phyloP scores from a whole-genome alignment of 1,139 yeast species.

The Nakaseomyces uthaithaninus region DNA sequence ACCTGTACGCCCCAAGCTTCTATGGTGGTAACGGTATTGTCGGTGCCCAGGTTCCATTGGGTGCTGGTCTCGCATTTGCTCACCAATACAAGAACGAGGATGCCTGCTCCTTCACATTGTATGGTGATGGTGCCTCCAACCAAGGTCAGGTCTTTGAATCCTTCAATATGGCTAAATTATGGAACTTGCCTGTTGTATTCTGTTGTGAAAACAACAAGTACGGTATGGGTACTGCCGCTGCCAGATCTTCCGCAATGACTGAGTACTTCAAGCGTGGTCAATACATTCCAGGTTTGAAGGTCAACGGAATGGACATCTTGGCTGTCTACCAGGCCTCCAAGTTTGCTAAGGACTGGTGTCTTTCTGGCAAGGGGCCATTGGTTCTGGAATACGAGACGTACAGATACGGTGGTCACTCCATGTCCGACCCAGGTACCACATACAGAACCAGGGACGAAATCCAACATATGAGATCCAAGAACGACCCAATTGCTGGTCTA shows the following conservation, averaged over 20 bases:
- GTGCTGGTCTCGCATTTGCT: slow-evolving; percentile 95
- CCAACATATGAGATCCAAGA: slow-evolving; percentile 97
- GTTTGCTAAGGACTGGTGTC: slow-evolving; percentile 94
- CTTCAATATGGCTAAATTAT: slow-evolving; percentile 97
- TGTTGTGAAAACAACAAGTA: slow-evolving; percentile 98
- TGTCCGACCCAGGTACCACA: slow-evolving; percentile 99
- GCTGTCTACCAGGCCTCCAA: slow-evolving; percentile 94
- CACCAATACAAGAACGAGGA: slow-evolving; percentile 84
- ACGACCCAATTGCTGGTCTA: slow-evolving; percentile 95
- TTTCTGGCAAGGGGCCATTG: slow-evolving; percentile 90
- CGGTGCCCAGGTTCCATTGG: slow-evolving; percentile 98
- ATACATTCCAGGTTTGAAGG: slow-evolving; percentile 96
- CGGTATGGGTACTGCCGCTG: slow-evolving; percentile 99
- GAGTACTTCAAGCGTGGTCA: slow-evolving; percentile 99
- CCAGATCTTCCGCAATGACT: slow-evolving; percentile 92
- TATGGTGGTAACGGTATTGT: slow-evolving; percentile 99
- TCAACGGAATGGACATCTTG: slow-evolving; percentile 96
- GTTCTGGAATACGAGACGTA: slow-evolving; percentile 96
- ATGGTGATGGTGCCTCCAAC: slow-evolving; percentile 99
- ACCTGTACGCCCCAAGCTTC: slow-evolving; percentile 90
- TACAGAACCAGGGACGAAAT: slow-evolving; percentile 99
- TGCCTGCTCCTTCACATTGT: slow-evolving; percentile 77
- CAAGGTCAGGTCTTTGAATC: slow-evolving; percentile 98
- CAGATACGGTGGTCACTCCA: slow-evolving; percentile 99
- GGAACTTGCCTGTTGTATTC: slow-evolving; percentile 91